Evolutionary conservation across 148 eudicot genomes (phyloP), one percentile per base, ranked within the genome.

Genomic region (Chenopodium suecicum): DNA sequence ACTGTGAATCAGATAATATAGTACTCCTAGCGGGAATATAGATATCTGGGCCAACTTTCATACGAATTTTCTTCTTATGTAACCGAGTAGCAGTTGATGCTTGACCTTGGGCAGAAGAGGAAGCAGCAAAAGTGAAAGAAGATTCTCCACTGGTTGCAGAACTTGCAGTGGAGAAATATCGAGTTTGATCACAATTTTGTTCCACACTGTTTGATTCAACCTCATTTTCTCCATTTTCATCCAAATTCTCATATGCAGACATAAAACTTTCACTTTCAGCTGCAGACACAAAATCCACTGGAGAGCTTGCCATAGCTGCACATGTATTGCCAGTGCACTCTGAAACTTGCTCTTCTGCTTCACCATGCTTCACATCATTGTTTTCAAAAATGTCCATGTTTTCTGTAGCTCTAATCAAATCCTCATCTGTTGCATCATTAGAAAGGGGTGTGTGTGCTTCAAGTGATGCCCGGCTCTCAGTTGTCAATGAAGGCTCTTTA

Each of bases 251-350:
- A 81, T 78, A 77, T 13, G 95, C 97, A 77, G 98, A 85, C 79
- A 77, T 85, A 78, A 92, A 95, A 90, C 95, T 95, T 84, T 91
- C 94, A 77, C 89, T 90, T 82, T 88, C 97, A 83, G 82, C 85
- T 70, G 85, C 87, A 62, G 85, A 89, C 69, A 83, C 82, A 83
- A 86, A 87, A 73, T 82, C 88, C 74, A 82, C 91, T 75, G 80
- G 80, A 58, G 84, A 77, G 77, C 80, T 84, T 67, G 75, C 89
- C 82, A 73, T 83, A 73, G 80, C 84, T 79, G 58, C 75, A 78
- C 50, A 81, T 76, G 71, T 81, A 85, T 83, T 77, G 31, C 37
- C 74, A 60, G 48, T 68, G 80, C 70, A 66, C 63, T n/a, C 79
- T 84, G 88, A 86, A 69, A 65, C 84, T 81, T 78, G 81, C 48